Evolutionary conservation across 2,329 filamentous ascomycete species (phyloP), one percentile per base, ranked within the genome.

Genomic region (Remersonia thermophila): DNA sequence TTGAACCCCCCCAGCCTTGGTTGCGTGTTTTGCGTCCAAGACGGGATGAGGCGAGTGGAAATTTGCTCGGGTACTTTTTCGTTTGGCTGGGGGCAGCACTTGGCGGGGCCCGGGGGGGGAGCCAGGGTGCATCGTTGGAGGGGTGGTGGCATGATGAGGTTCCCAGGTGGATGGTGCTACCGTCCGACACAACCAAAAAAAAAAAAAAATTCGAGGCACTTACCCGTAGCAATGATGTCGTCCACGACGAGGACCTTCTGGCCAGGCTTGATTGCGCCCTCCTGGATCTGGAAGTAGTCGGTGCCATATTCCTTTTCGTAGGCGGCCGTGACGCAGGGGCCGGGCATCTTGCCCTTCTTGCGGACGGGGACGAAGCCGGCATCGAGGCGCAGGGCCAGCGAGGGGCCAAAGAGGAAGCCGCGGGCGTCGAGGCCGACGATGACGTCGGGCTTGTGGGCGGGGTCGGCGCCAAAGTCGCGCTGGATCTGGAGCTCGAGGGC

Each of bases 221-320:
- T 69, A 94, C 89, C 89, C 47, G 91, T 98, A 39, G 91, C 91
- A 65, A 98, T 96, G 55, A 98, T 93, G 59, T 98, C 91, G 60
- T 98, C 91, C 23, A 98, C 86, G 47, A 98, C 73, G 44, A 98
- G 66, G 39, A 94, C 89, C 59, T 80, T 87, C 65, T 94, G 84
- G 26, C 87, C 87, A 35, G 75, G 70, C 63, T 82, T 79, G 53
- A 98, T 79, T 30, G 80, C 80, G 59, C 82, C 86, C 48, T 73
- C 67, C 67, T 98, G 91, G 68, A 98, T 93, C 71, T 96, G 84
- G 67, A 98, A 96, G 57, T 80, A 80, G 59, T 98, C 91, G 61
- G 78, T 72, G 45, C 91, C 91, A 55, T 98, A 98, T 62, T 98
- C 91, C 71, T 98, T 98, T 62, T 86, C 68, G 60, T 85, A 98